Evolutionary conservation across 2,329 filamentous ascomycete genomes (phyloP), one percentile per base, ranked within the genome.

Genomic region (Colletotrichum destructivum): DNA sequence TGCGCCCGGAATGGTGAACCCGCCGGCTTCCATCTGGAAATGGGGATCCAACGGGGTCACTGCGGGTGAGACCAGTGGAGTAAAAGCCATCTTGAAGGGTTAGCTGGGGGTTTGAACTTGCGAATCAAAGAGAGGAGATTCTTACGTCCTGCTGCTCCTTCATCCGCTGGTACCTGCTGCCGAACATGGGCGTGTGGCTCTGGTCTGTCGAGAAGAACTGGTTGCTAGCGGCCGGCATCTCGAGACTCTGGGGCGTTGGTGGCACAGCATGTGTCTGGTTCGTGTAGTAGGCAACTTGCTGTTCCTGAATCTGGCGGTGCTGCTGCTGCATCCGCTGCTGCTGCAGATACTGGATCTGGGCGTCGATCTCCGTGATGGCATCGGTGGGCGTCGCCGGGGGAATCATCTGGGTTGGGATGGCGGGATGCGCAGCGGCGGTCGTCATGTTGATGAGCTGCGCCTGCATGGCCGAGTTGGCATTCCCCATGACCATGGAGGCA

Each of bases 11-110:
- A 93, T 86, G 7, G 88, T 87, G 76, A 90, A 94, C 55, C 84
- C 83, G 59, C 84, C 83, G 42, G 82, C 82, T 31, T 90, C 88
- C 71, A 89, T 83, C 56, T 88, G 85, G 78, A 94, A 94, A 74
- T 92, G 90, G 52, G 89, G 86, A 77, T 95, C 94, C 62, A 95
- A 86, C 26, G 94, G 93, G 2, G 93, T 95, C 54, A 96, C 93
- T 5, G 93, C 94, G n/a, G 94, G 94, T 21, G 94, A 95, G 13
- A 94, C 93, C 40, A 96, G 87, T 0, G 94, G 94, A 2, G 93
- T 96, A 78, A 95, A 95, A 12, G 91, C 86, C 88, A 94, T 90
- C 90, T 92, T 77, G 38, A 63, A 42, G 75, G 73, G 69, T 80
- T 79, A 74, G 78, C 80, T 69, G 78, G 75, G 57, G 62, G 52